Evolutionary conservation across 108 stramenopile genomes (phyloP).

Genomic region (Cyclotella cryptica): DNA sequence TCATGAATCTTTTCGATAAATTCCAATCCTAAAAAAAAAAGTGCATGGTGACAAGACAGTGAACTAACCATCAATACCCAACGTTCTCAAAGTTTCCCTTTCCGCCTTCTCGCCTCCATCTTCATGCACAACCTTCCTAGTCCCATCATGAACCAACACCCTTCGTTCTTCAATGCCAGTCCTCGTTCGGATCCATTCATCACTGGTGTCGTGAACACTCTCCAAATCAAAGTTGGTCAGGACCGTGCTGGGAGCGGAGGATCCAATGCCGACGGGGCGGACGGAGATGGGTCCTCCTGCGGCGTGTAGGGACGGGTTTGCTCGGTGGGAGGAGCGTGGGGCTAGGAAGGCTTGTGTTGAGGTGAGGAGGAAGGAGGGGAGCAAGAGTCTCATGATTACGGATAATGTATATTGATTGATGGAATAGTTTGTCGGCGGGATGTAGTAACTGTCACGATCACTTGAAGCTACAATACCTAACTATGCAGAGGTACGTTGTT

Average conservation of each 20-base stretch:
- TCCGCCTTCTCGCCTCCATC: slow-evolving; percentile 5
- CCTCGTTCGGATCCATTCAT: slow-evolving; percentile 96
- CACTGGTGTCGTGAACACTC: slow-evolving; percentile 91
- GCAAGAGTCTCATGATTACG: slow-evolving; percentile 3
- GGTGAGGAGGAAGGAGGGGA: slow-evolving; percentile 1
- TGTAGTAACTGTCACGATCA: too few species aligned
- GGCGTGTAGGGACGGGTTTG: slow-evolving; percentile 3
- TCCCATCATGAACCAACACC: slow-evolving; percentile 65
- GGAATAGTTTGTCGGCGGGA: not conserved
- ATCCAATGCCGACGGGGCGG: slow-evolving; percentile 90
- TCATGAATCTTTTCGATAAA: not conserved
- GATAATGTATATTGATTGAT: not conserved
- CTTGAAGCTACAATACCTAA: too few species aligned
- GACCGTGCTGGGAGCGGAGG: slow-evolving; percentile 70
- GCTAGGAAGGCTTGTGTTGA: not conserved
- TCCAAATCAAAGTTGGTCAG: slow-evolving; percentile 92
- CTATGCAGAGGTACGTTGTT: too few species aligned
- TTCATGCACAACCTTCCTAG: slow-evolving; percentile 11
- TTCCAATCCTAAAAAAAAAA: not conserved
- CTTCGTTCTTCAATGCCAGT: slow-evolving; percentile 91
- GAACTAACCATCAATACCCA: slow-evolving; percentile 41
- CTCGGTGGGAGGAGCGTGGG: not conserved
- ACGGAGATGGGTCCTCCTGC: slow-evolving; percentile 30
- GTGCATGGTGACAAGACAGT: not conserved
- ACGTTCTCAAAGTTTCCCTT: slow-evolving; percentile 54